Evolutionary conservation across 1,284 basidiomycete species (phyloP), one percentile per base, ranked within the genome.

Genomic region (Leccinum subfulvum): DNA sequence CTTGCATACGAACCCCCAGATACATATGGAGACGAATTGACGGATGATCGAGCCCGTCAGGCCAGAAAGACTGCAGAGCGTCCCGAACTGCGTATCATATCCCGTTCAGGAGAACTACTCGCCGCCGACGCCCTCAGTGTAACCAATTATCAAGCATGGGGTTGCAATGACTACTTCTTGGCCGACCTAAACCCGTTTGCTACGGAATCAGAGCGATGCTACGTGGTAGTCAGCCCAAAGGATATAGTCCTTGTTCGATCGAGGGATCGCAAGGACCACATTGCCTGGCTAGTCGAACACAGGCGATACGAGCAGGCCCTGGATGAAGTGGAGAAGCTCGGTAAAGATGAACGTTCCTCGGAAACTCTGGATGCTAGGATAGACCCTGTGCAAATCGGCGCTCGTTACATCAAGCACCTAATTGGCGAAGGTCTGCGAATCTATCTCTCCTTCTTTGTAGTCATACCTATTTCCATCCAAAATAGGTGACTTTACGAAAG

Each of bases 21-120:
- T 66, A 83, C 82, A 1, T 87, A 74, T 23, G 78, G 75, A 10
- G 82, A 91, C 67, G 91, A 94, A 74, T 85, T 86, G 64, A 89
- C 89, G 0, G 82, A 86, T 3, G 88, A 94, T 70, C 84, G 84
- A 11, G 79, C 81, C 1, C 83, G 85, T 68, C 92, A 95, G 74
- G 86, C 89, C 14, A 85, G 94, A 6, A 91, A 91, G 71, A 85
- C 85, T 0, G 92, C 94, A 1, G 90, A 94, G 65, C 88, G 92
- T 23, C 97, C 97, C 2, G 97, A 99, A 76, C 82, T 99, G 56
- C 87, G 95, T 10, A 92, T 98, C 67, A 92, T 99, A 67, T 94
- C 93, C 9, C 86, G 88, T 10, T 82, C 83, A 0, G 97, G 97
- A 1, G 95, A 99, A 71, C 96, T 98, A 75, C 81, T 95, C 10